Percentiles rank a stretch among this genome's conserved stretches.
Evolutionary conservation across 805 yeast species (phyloP).

Genomic region (Lipomyces orientalis): DNA sequence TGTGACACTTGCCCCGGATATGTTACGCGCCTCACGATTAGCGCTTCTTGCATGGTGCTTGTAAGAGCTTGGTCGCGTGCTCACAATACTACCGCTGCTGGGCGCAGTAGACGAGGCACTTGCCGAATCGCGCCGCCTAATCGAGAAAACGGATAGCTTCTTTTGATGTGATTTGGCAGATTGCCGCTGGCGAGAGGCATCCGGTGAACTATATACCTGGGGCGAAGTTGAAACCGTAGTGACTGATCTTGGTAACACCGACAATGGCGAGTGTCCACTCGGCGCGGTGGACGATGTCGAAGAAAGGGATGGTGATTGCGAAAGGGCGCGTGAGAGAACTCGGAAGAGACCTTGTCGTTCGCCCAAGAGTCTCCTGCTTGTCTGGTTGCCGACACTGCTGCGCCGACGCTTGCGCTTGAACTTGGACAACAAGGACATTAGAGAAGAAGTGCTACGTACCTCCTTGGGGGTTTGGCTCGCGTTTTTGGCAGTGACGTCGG

Average conservation of each 20-base stretch:
- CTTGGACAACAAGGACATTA: not conserved
- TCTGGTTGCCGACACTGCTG: not conserved
- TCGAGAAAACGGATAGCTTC: not conserved
- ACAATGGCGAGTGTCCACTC: not conserved
- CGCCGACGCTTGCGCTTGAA: conserved; percentile 1
- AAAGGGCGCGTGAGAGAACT: not conserved
- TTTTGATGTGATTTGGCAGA: not conserved
- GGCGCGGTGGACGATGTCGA: not conserved
- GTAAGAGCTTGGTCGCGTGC: not conserved
- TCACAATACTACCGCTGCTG: not conserved
- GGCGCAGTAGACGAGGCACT: not conserved
- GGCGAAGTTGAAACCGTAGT: not conserved
- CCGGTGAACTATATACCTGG: not conserved
- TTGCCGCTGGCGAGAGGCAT: not conserved
- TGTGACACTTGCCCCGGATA: not conserved
- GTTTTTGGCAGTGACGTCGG: conserved; percentile 31
- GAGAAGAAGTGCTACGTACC: conserved; percentile 17
- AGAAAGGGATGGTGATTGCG: not conserved
- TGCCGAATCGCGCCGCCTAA: not conserved
- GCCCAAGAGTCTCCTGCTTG: not conserved
- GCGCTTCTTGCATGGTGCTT: not conserved
- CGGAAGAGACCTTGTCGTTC: not conserved
- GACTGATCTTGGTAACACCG: not conserved
- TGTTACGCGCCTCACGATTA: not conserved
- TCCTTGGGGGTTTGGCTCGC: conserved; percentile 28